Conservation (phyloP, 208 protist species). For the Wallacemonas rigidus region DNA sequence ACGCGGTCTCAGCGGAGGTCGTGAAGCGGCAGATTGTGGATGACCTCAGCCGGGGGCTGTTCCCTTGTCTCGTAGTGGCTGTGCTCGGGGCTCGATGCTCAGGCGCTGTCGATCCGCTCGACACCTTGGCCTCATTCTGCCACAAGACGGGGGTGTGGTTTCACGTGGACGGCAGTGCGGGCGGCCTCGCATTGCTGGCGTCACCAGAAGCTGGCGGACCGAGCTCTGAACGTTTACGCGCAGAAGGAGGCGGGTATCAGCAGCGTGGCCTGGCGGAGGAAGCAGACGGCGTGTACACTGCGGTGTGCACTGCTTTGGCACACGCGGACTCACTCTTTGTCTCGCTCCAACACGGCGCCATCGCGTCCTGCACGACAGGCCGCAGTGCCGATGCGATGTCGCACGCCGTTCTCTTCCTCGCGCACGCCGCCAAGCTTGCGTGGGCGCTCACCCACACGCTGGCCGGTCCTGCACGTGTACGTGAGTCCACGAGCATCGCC, state of each 20-base stretch:
- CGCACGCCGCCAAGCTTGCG: slow-evolving; percentile 33
- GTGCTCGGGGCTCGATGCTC: slow-evolving; percentile 49
- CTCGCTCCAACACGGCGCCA: background rate
- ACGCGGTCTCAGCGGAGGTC: slow-evolving; percentile 44
- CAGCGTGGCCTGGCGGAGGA: background rate
- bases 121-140: slow-evolving; percentile 46
- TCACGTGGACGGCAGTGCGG: slow-evolving; percentile 68
- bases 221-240: background rate
- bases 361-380: background rate
- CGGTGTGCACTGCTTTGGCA: background rate
- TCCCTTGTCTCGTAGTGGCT: slow-evolving; percentile 66
- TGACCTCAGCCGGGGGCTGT: slow-evolving; percentile 60
- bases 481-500: background rate
- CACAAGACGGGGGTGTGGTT: slow-evolving; percentile 61
- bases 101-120: slow-evolving; percentile 63
- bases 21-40: slow-evolving; percentile 59
- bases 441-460: slow-evolving; percentile 29
- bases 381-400: background rate
- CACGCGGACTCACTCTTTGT: slow-evolving; percentile 15
- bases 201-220: background rate
- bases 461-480: background rate
- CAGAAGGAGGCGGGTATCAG: background rate
- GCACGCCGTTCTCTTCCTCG: slow-evolving; percentile 29
- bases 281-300: background rate
- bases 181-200: slow-evolving; percentile 40